Conservation (phyloP, 768 basidiomycete genomes). For the Udeniomyces megalosporus region DNA sequence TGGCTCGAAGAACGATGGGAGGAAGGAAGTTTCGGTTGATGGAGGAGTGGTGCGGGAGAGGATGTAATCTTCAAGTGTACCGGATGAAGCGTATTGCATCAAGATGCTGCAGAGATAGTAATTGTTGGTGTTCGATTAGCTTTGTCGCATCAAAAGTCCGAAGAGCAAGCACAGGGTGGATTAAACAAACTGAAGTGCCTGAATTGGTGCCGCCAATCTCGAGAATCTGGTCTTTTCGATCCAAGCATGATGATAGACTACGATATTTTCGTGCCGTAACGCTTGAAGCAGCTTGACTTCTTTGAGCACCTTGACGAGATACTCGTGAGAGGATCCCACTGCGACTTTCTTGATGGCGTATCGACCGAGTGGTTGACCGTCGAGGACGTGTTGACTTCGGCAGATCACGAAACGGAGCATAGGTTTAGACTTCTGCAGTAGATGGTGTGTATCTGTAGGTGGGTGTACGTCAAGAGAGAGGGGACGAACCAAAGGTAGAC, state of each 20-base stretch:
- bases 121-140: not conserved
- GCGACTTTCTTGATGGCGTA: constrained; percentile 89
- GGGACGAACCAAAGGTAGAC: constrained; percentile 59
- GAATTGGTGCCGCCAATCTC: constrained; percentile 69
- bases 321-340: constrained; percentile 67
- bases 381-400: constrained; percentile 53
- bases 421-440: not conserved
- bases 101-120: constrained; percentile 33
- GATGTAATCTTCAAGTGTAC: constrained; percentile 30
- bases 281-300: constrained; percentile 70
- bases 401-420: not conserved
- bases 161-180: not conserved
- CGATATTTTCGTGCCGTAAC: constrained; percentile 78
- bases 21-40: not conserved
- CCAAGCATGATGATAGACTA: constrained; percentile 94
- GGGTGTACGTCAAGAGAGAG: not conserved
- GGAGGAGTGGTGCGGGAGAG: constrained; percentile 18
- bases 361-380: constrained; percentile 67
- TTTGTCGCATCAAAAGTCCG: not conserved
- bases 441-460: not conserved
- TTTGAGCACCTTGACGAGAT: constrained; percentile 42
- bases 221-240: constrained; percentile 74
- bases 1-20: not conserved
- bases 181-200: constrained; percentile 61
- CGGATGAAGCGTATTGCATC: constrained; percentile 32